These are phyloP conservation scores for Penicillium tannophilum DNA, from an alignment of 495 filamentous ascomycete species.

Conservation along the genomic window DNA sequence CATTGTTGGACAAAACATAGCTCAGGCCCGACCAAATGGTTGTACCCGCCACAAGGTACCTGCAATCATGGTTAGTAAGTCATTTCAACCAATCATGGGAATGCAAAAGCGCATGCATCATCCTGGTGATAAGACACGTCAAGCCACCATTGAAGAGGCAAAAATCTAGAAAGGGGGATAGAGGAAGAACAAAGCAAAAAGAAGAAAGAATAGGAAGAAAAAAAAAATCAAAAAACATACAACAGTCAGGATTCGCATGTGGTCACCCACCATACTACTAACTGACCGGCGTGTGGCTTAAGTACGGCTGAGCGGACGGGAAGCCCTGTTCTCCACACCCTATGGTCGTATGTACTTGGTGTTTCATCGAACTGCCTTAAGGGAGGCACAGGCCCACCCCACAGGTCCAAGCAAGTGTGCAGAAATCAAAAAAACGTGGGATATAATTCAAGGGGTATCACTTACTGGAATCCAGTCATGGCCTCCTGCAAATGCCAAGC, in stretches of 20 bases:
- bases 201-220: slow-evolving; percentile 16
- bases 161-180: too few relatives aligned
- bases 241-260: slow-evolving; percentile 53
- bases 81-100: slow-evolving; percentile 5
- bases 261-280: slow-evolving; percentile 55
- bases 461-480: slow-evolving; percentile 74
- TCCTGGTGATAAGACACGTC: too few relatives aligned
- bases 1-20: slow-evolving; percentile 79
- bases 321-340: slow-evolving; percentile 54
- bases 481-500: slow-evolving; percentile 54
- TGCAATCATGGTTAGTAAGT: slow-evolving; percentile 12
- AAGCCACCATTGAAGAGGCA: too few relatives aligned
- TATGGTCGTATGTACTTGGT: slow-evolving; percentile 48
- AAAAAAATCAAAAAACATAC: slow-evolving; percentile 31
- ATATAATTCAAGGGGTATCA: slow-evolving; percentile 19
- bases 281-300: slow-evolving; percentile 52
- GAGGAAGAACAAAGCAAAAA: neutral
- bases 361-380: slow-evolving; percentile 11
- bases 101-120: neutral
- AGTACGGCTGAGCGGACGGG: slow-evolving; percentile 52
- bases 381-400: neutral
- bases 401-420: slow-evolving; percentile 1
- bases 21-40: slow-evolving; percentile 84
- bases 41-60: slow-evolving; percentile 73
- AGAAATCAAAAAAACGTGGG: slow-evolving; percentile 2